Evolutionary conservation across 305 asterid species (phyloP).

Genomic region (Salvia sclarea): DNA sequence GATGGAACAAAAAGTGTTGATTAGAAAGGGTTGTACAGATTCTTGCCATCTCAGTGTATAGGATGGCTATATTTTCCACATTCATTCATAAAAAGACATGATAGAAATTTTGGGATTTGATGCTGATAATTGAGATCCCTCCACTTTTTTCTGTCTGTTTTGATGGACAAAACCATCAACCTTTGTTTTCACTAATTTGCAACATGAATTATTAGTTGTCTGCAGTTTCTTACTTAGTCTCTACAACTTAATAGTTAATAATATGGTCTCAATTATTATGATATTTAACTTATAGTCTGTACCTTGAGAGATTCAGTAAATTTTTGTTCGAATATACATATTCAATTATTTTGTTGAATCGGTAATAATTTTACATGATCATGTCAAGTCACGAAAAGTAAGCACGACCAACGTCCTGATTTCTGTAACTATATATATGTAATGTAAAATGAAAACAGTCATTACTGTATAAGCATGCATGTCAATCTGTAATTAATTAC

Average conservation of each 20-base stretch:
- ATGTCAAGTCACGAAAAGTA: neutral
- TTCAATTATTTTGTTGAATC: too few relatives aligned
- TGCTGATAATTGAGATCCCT: constrained; percentile 23
- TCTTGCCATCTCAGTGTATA: constrained; percentile 10
- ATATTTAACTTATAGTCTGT: neutral
- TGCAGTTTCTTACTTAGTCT: neutral
- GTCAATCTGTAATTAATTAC: constrained; percentile 8
- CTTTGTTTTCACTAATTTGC: neutral
- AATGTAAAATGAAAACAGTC: neutral
- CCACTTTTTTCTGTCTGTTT: neutral
- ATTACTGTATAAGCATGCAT: constrained; percentile 29
- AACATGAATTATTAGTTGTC: neutral
- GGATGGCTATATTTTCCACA: constrained; percentile 19
- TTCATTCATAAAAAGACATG: constrained; percentile 17
- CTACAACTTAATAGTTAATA: too few relatives aligned
- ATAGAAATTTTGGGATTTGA: constrained; percentile 13
- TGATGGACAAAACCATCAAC: neutral
- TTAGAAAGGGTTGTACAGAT: neutral
- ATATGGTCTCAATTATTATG: neutral
- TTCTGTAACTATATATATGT: neutral
- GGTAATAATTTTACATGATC: neutral
- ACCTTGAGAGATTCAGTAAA: neutral
- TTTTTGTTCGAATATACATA: too few relatives aligned
- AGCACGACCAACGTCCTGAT: neutral
- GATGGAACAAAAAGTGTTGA: neutral